Evolutionary conservation across 306 rosid species (phyloP).

Genomic region (Cajanus cajan): DNA sequence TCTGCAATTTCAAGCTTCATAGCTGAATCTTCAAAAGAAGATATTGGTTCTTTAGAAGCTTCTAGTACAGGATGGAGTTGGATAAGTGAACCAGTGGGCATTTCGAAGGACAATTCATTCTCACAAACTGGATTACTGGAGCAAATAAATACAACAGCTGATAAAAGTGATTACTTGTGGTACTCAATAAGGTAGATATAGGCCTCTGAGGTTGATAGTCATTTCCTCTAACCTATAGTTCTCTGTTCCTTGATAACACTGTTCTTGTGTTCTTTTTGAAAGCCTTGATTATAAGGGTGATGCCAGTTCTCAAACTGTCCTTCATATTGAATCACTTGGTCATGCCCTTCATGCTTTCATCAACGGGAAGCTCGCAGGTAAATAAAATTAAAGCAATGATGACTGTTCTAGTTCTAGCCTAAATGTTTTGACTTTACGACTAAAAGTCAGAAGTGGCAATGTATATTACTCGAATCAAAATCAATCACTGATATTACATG

Average conservation of each 20-base stretch:
- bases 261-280: conserved; percentile 13
- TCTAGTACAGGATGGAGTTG: conserved; percentile 78
- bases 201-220: conserved; percentile 18
- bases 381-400: neutral
- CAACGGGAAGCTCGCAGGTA: conserved; percentile 85
- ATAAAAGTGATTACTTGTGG: conserved; percentile 95
- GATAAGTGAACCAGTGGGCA: conserved; percentile 87
- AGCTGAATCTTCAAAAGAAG: conserved; percentile 49
- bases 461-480: neutral
- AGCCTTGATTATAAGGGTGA: conserved; percentile 59
- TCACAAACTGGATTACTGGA: conserved; percentile 68
- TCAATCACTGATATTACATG: neutral
- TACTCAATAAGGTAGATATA: conserved; percentile 75
- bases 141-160: conserved; percentile 96
- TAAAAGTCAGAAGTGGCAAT: neutral
- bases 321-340: conserved; percentile 90
- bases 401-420: neutral
- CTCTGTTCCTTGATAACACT: conserved; percentile 18
- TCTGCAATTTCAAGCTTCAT: conserved; percentile 63
- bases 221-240: conserved; percentile 22
- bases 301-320: conserved; percentile 59
- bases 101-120: conserved; percentile 66
- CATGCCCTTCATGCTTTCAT: conserved; percentile 81
- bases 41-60: conserved; percentile 52
- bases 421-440: too few relatives aligned